Conservation (phyloP, 257 asterid species). For the Linaria vulgaris region DNA sequence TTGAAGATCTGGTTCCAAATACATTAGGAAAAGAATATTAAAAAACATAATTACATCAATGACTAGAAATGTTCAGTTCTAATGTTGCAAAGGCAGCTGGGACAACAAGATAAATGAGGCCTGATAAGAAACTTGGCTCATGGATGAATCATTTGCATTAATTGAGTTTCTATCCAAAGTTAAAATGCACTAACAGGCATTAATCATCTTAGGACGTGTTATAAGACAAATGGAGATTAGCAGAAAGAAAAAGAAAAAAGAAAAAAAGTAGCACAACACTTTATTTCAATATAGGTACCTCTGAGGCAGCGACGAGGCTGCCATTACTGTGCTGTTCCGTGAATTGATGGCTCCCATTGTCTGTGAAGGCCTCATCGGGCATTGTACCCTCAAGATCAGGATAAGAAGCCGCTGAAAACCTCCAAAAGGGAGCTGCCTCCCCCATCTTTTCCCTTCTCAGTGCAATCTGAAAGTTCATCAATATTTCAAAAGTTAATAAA, state of each 20-base stretch:
- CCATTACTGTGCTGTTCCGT: slow-evolving; percentile 33
- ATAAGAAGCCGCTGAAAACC: slow-evolving; percentile 84
- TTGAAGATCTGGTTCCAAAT: no score
- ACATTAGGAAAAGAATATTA: no score
- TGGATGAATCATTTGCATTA: neutral
- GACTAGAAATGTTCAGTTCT: neutral
- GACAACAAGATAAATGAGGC: neutral
- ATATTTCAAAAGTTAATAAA: slow-evolving; percentile 19
- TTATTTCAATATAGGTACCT: slow-evolving; percentile 43
- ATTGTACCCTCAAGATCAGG: slow-evolving; percentile 63
- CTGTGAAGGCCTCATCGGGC: slow-evolving; percentile 30
- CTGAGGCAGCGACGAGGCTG: slow-evolving; percentile 32
- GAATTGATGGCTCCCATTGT: slow-evolving; percentile 23
- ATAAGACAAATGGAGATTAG: slow-evolving; percentile 10
- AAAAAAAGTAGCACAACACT: no score
- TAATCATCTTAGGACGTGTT: slow-evolving; percentile 7
- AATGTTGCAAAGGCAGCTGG: neutral
- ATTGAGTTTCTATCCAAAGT: neutral
- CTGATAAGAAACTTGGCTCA: neutral
- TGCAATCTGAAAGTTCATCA: slow-evolving; percentile 56
- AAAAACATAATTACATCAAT: no score
- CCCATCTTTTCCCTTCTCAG: slow-evolving; percentile 88
- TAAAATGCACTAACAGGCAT: slow-evolving; percentile 4
- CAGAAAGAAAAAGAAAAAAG: slow-evolving; percentile 15
- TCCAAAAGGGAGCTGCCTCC: slow-evolving; percentile 86